Percentiles rank a stretch among this genome's conserved stretches.
phyloP scores from a whole-genome alignment of 805 yeast species.

The Candida tibetensis region DNA sequence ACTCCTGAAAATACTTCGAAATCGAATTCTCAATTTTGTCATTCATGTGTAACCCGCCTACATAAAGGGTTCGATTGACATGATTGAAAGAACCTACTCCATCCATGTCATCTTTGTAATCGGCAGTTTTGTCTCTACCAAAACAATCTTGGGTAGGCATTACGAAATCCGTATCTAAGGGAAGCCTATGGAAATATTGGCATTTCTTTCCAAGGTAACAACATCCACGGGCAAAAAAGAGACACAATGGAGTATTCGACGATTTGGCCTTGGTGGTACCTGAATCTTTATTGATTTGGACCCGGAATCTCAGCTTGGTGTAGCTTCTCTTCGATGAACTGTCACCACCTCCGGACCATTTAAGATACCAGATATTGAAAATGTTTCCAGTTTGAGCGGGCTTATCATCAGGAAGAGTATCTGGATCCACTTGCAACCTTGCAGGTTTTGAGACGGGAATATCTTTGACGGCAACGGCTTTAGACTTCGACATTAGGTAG shows the following conservation, averaged over 20 bases:
- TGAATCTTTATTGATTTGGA: constrained; percentile 59
- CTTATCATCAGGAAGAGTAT: constrained; percentile 49
- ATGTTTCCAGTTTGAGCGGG: constrained; percentile 81
- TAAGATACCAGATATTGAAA: constrained; percentile 84
- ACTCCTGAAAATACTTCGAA: constrained; percentile 55
- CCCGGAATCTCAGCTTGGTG: constrained; percentile 55
- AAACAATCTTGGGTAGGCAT: constrained; percentile 80
- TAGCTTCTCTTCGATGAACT: constrained; percentile 41
- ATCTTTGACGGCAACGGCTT: too few species aligned
- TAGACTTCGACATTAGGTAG: too few species aligned
- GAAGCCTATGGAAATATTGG: constrained; percentile 74
- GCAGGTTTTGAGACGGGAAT: constrained; percentile 48
- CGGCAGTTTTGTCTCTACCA: constrained; percentile 83
- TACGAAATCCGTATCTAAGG: constrained; percentile 54
- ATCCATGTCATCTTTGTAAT: constrained; percentile 87
- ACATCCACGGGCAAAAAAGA: constrained; percentile 86
- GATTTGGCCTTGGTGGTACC: constrained; percentile 72
- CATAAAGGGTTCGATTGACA: constrained; percentile 71
- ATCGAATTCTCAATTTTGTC: constrained; percentile 35
- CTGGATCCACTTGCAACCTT: constrained; percentile 68
- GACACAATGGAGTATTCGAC: constrained; percentile 56
- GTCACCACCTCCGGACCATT: constrained; percentile 80
- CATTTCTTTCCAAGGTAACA: constrained; percentile 80
- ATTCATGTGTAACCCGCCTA: constrained; percentile 55
- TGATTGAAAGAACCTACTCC: constrained; percentile 82